Evolutionary conservation across 352 stramenopile species (phyloP).

Genomic region (Peronospora farinosa): DNA sequence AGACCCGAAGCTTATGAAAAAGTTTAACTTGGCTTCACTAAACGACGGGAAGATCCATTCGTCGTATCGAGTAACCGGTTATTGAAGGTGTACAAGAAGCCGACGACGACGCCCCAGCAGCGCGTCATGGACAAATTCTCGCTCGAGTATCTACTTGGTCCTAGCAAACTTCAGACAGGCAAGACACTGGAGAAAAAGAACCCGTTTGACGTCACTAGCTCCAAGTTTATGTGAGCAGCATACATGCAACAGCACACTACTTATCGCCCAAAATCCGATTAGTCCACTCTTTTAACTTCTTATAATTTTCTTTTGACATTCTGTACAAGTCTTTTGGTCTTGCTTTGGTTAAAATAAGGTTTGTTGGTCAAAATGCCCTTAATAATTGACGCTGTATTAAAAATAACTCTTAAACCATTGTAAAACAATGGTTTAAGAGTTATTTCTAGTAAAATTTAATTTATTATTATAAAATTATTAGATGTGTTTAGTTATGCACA

Average conservation of each 20-base stretch:
- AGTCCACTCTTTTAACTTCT: not conserved
- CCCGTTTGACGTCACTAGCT: slow-evolving; percentile 49
- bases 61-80: slow-evolving; percentile 51
- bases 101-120: slow-evolving; percentile 22
- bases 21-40: slow-evolving; percentile 58
- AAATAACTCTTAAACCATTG: too few relatives aligned
- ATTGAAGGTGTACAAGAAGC: slow-evolving; percentile 32
- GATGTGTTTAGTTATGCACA: too few relatives aligned
- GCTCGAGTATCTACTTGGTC: slow-evolving; percentile 52
- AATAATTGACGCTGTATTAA: too few relatives aligned
- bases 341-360: too few relatives aligned
- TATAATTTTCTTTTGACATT: too few relatives aligned
- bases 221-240: too few relatives aligned
- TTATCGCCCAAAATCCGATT: not conserved
- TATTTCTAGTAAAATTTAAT: too few relatives aligned
- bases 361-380: too few relatives aligned
- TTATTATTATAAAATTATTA: too few relatives aligned
- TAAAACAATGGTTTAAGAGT: too few relatives aligned
- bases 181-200: slow-evolving; percentile 25
- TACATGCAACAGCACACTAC: slow-evolving; percentile 27
- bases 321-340: too few relatives aligned
- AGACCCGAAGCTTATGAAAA: slow-evolving; percentile 38
- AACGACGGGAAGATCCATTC: slow-evolving; percentile 72
- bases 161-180: slow-evolving; percentile 11
- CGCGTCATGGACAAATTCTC: slow-evolving; percentile 58